Evolutionary conservation across 495 filamentous ascomycete genomes (phyloP), one percentile per base, ranked within the genome.

Genomic region (Podospora bellae-mahoneyi): DNA sequence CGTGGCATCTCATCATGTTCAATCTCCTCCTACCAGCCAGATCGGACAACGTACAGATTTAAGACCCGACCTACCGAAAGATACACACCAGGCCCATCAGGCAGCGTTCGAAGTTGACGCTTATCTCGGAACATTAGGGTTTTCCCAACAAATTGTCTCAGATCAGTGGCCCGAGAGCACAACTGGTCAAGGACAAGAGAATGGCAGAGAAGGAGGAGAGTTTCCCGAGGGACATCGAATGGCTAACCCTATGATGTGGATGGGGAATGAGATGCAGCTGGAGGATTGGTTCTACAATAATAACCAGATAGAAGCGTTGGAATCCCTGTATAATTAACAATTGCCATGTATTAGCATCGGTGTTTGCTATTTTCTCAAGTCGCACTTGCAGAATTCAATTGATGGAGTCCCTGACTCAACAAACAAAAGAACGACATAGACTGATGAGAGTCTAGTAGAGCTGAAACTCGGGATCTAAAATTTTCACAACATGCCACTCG

Each of bases 261-360:
- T 70, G 72, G 72, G 68, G 5, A 70, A 67, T 79, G 82, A 77
- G 13, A 74, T 78, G 30, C 81, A 87, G 66, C 70, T 89, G n/a
- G 85, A 85, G 26, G 87, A 87, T 68, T 89, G 87, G 87, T 89
- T 87, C 66, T 88, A 85, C 30, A 86, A 86, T 2, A 87, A 88
- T 70, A 82, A 85, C 67, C 84, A 88, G 67, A 87, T 90, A 80
- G 39, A 48, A 48, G 39, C 39, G 5, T 48, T 48, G 9, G 39
- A 48, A 48, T 48, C 39, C 18, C 39, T 48, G 39, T 48, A 48
- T 16, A 48, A 48, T 16, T 48, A 13, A 48, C 34, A 39, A 23
- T 1, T 23, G 23, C 1, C 23, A 23, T 23, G 23, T 23, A 23
- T 23, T 23, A 23, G 1, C 23, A 23, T 23, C 23, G 23, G 23